Evolutionary conservation across 179 eudicot genomes (phyloP).

Genomic region (Pouteria campechiana): DNA sequence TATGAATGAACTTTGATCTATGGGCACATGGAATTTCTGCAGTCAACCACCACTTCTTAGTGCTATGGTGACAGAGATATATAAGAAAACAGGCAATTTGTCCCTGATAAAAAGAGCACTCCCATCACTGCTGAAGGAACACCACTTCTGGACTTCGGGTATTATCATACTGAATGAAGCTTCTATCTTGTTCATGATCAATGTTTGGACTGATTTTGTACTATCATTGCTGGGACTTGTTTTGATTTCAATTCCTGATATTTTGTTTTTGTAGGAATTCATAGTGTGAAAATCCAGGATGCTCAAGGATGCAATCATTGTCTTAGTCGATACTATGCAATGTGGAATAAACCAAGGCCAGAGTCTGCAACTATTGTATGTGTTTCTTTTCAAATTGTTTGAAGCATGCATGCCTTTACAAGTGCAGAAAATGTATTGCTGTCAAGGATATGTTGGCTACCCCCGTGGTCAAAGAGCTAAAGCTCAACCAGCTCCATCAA

Average conservation of each 20-base stretch:
- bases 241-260: background rate
- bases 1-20: too few relatives aligned
- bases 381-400: too few relatives aligned
- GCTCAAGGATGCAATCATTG: slow-evolving; percentile 34
- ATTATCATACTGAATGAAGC: background rate
- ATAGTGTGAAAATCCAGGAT: slow-evolving; percentile 59
- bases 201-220: background rate
- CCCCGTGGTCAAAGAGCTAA: too few relatives aligned
- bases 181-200: background rate
- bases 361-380: slow-evolving; percentile 74
- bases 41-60: slow-evolving; percentile 93
- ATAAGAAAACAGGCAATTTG: slow-evolving; percentile 42
- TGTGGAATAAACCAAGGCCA: slow-evolving; percentile 93
- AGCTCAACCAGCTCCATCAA: too few relatives aligned
- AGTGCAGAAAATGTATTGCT: too few relatives aligned
- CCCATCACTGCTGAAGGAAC: slow-evolving; percentile 68
- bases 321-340: slow-evolving; percentile 80
- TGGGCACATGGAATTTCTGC: slow-evolving; percentile 12
- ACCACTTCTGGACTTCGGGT: slow-evolving; percentile 85
- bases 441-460: too few relatives aligned
- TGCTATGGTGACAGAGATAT: slow-evolving; percentile 67
- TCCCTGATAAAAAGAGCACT: slow-evolving; percentile 39
- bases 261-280: slow-evolving; percentile 41
- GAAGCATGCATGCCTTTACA: too few relatives aligned
- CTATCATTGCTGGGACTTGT: background rate